These are phyloP conservation scores for Stagonosporopsis tanaceti DNA, from an alignment of 2,329 filamentous ascomycete species.

Conservation along the genomic window DNA sequence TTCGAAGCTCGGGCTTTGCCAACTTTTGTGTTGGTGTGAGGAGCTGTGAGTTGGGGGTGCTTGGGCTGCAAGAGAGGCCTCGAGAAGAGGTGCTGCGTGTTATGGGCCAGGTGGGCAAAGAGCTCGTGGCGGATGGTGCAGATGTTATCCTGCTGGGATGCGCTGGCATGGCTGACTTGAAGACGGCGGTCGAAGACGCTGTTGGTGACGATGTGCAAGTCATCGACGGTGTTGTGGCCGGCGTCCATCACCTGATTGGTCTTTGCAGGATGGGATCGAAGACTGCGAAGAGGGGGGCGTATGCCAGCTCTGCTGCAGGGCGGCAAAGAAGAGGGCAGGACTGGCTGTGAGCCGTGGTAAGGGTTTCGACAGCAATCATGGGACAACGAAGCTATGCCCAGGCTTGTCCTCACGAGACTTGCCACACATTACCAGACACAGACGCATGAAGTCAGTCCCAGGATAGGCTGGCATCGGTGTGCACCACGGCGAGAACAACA, in stretches of 20 bases:
- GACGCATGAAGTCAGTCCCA: neutral
- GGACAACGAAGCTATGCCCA: too few species aligned
- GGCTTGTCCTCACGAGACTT: neutral
- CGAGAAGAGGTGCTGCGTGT: conserved; percentile 50
- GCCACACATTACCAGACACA: neutral
- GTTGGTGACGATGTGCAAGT: conserved; percentile 58
- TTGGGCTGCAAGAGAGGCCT: conserved; percentile 55
- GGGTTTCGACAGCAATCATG: neutral
- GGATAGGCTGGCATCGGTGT: neutral
- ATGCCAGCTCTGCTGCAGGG: conserved; percentile 47
- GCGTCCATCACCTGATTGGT: conserved; percentile 56
- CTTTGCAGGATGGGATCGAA: conserved; percentile 56
- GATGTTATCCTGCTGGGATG: conserved; percentile 57
- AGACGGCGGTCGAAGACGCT: conserved; percentile 55
- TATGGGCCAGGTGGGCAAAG: conserved; percentile 51
- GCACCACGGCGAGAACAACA: neutral
- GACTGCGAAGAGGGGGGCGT: conserved; percentile 57
- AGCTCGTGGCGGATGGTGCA: conserved; percentile 53
- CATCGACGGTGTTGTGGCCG: conserved; percentile 60
- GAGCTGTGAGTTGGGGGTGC: conserved; percentile 53
- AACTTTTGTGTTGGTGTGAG: conserved; percentile 55
- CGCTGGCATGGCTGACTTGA: conserved; percentile 60
- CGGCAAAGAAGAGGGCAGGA: conserved; percentile 48
- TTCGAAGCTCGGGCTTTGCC: conserved; percentile 53
- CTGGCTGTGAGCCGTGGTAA: conserved; percentile 28